phyloP scores from a whole-genome alignment of 805 yeast genomes.

The Candida fluviatilis region DNA sequence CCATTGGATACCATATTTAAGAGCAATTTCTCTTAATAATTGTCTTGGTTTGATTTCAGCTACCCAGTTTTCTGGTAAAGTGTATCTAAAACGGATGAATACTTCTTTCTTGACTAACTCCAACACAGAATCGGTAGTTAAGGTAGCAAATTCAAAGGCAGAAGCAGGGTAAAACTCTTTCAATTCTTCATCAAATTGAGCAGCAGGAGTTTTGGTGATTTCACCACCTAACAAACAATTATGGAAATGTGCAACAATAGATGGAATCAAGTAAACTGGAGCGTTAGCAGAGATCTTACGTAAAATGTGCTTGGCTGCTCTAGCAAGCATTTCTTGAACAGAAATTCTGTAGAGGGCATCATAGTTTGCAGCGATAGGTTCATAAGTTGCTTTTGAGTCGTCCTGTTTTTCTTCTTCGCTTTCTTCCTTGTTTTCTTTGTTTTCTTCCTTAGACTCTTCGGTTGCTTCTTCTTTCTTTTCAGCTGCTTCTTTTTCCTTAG shows the following conservation, averaged over 20 bases:
- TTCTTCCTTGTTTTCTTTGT: constrained; percentile 29
- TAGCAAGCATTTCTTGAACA: constrained; percentile 68
- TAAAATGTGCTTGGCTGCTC: constrained; percentile 74
- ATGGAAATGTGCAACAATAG: constrained; percentile 65
- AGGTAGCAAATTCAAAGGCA: constrained; percentile 38
- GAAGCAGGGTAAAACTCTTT: constrained; percentile 38
- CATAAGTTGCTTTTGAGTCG: constrained; percentile 34
- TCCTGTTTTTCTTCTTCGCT: constrained; percentile 17
- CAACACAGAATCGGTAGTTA: constrained; percentile 45
- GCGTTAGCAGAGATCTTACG: constrained; percentile 42
- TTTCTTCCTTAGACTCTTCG: constrained; percentile 19
- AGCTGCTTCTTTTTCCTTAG: constrained; percentile 15
- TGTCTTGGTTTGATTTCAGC: constrained; percentile 32
- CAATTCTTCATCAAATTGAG: constrained; percentile 39
- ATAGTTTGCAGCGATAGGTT: constrained; percentile 41
- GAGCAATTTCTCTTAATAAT: constrained; percentile 66
- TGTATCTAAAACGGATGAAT: constrained; percentile 57
- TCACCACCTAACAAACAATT: constrained; percentile 60
- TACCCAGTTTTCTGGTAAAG: constrained; percentile 49
- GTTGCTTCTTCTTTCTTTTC: constrained; percentile 13
- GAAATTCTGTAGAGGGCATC: constrained; percentile 46
- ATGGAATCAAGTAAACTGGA: constrained; percentile 54
- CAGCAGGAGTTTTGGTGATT: constrained; percentile 37
- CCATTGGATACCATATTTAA: constrained; percentile 87
- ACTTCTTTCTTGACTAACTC: constrained; percentile 51